Evolutionary conservation across 1,284 basidiomycete species (phyloP).

Genomic region (Porphyrellus sp.): DNA sequence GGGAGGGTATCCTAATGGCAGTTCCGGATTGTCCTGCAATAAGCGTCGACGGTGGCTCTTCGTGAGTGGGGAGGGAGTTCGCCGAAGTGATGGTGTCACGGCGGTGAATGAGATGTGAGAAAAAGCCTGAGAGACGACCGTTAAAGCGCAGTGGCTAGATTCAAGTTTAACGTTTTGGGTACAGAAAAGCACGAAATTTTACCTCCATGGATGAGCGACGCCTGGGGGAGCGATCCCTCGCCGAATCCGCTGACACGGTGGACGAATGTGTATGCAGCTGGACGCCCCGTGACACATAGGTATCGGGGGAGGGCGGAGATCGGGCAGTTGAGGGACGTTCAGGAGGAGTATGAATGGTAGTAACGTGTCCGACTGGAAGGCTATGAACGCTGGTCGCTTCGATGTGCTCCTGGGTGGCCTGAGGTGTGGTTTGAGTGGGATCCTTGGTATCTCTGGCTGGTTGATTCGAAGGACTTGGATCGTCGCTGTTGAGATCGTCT

Average conservation of each 20-base stretch:
- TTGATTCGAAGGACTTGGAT: background rate
- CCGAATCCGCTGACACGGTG: constrained; percentile 7
- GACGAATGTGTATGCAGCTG: constrained; percentile 23
- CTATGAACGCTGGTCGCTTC: constrained; percentile 58
- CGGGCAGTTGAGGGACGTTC: constrained; percentile 28
- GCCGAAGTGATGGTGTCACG: constrained; percentile 46
- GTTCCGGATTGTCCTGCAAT: constrained; percentile 20
- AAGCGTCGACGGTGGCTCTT: constrained; percentile 32
- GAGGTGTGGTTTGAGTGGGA: background rate
- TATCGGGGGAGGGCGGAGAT: constrained; percentile 25
- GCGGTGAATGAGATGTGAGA: constrained; percentile 73
- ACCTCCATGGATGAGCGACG: constrained; percentile 51
- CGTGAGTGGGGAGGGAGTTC: constrained; percentile 25
- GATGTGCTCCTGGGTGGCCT: constrained; percentile 22
- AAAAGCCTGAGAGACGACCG: constrained; percentile 75
- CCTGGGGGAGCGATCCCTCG: constrained; percentile 34
- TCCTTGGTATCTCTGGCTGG: background rate
- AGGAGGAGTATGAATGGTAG: constrained; percentile 32
- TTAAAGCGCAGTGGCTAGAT: constrained; percentile 52
- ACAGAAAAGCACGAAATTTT: constrained; percentile 12
- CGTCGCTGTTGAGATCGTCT: background rate
- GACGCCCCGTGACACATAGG: constrained; percentile 23
- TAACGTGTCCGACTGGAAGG: constrained; percentile 53
- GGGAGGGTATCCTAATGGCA: constrained; percentile 50
- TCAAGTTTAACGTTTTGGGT: constrained; percentile 27